A percentile compares a stretch with the other conserved stretches of the same genome.
These are phyloP conservation scores for Periconia digitata DNA, from an alignment of 2,329 filamentous ascomycete genomes.

Conservation along the genomic window DNA sequence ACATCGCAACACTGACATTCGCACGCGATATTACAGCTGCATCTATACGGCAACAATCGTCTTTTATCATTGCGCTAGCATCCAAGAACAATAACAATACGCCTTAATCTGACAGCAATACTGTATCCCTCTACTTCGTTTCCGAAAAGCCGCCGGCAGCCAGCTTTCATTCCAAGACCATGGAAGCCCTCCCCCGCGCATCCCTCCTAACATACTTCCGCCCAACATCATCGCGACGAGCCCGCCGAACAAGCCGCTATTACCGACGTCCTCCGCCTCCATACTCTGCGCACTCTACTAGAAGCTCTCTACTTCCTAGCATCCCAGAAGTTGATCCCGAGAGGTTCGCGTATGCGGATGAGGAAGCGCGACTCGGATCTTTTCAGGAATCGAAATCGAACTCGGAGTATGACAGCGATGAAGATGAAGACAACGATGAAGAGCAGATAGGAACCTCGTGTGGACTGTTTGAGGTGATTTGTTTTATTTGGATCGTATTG, in stretches of 20 bases:
- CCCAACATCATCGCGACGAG: not conserved
- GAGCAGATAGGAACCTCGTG: not conserved
- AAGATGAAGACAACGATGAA: conserved; percentile 1
- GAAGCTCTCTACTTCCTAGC: conserved; percentile 1
- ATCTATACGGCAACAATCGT: not conserved
- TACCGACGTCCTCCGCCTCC: conserved; percentile 1
- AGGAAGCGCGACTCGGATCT: conserved; percentile 14
- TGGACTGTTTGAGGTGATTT: not conserved
- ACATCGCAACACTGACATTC: not conserved
- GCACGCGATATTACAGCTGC: not conserved
- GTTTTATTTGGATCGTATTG: conserved; percentile 2
- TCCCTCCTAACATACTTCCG: conserved; percentile 19
- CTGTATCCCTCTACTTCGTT: too few relatives aligned
- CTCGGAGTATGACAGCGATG: not conserved
- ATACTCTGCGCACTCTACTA: not conserved
- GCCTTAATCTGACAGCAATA: too few relatives aligned
- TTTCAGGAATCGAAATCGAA: not conserved
- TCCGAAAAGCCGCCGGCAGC: too few relatives aligned
- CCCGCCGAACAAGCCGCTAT: not conserved
- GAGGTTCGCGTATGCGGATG: conserved; percentile 4
- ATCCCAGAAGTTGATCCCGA: conserved; percentile 5
- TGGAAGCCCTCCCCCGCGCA: conserved; percentile 12
- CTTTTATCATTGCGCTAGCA: not conserved
- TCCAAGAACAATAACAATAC: not conserved
- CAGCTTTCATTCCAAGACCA: too few relatives aligned